Conservation (phyloP, 495 filamentous ascomycete species). For the Astrothelium subdiscretum region DNA sequence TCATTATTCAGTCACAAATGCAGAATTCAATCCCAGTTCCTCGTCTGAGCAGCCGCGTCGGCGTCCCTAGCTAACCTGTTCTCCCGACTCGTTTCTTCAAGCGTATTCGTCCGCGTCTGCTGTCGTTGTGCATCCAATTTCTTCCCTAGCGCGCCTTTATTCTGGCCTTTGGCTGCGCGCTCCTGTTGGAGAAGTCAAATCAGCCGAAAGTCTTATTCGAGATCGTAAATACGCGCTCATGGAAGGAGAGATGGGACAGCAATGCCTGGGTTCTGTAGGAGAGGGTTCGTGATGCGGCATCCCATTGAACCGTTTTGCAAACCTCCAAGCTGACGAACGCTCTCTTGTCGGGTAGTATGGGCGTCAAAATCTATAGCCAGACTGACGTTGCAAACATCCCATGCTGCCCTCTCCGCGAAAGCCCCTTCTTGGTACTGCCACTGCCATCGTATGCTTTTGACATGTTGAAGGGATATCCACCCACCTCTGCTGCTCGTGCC, state of each 20-base stretch:
- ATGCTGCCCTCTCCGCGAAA: background rate
- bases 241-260: no score
- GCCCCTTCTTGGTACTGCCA: background rate
- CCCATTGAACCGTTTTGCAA: no score
- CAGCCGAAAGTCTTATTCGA: background rate
- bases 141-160: constrained; percentile 15
- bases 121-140: constrained; percentile 15
- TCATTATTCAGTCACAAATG: no score
- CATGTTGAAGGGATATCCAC: background rate
- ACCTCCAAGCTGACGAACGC: no score
- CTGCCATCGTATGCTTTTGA: background rate
- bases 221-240: no score
- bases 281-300: no score
- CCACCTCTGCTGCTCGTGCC: constrained; percentile 21
- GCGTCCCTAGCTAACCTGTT: constrained; percentile 17
- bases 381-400: background rate
- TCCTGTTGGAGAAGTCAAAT: background rate
- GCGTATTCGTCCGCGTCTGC: constrained; percentile 14
- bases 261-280: no score
- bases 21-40: constrained; percentile 14
- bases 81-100: constrained; percentile 13
- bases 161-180: background rate
- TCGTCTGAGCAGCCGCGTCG: constrained; percentile 13
- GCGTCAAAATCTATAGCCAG: no score
- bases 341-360: no score